A percentile compares a stretch with the other conserved stretches of the same genome.
Evolutionary conservation across 1,284 basidiomycete species (phyloP).

Genomic region (Cutaneotrichosporon sp.): DNA sequence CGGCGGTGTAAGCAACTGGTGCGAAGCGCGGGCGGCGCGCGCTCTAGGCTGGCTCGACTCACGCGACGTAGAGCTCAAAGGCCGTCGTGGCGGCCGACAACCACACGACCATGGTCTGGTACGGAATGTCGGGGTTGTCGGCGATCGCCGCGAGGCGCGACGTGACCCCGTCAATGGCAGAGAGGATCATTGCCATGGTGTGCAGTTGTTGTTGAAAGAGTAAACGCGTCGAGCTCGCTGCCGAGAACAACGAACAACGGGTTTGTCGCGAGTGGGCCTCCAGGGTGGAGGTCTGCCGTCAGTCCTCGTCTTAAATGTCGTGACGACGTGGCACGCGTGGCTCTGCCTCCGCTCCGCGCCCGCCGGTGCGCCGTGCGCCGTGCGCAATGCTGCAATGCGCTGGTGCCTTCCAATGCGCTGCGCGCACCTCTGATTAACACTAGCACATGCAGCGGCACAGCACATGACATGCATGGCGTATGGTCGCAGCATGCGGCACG

Average conservation of each 20-base stretch:
- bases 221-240: background rate
- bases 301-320: no score
- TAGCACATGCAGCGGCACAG: no score
- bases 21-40: background rate
- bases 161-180: slow-evolving; percentile 26
- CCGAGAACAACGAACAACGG: background rate
- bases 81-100: slow-evolving; percentile 29
- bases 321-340: no score
- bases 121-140: slow-evolving; percentile 36
- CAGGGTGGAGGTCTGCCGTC: no score
- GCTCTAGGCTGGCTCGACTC: slow-evolving; percentile 15
- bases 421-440: no score
- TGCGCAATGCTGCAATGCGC: no score
- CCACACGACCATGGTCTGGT: slow-evolving; percentile 25
- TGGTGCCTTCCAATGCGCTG: no score
- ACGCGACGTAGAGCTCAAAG: slow-evolving; percentile 39
- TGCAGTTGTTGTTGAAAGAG: background rate
- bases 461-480: no score
- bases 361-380: no score
- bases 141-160: slow-evolving; percentile 24
- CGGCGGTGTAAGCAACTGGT: background rate
- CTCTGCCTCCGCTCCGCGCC: no score
- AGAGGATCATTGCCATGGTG: slow-evolving; percentile 15
- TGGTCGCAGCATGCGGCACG: no score
- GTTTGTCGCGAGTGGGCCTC: no score